Base-by-base conservation (phyloP, 2,329 filamentous ascomycete species). In the Claviceps spartinae region DNA sequence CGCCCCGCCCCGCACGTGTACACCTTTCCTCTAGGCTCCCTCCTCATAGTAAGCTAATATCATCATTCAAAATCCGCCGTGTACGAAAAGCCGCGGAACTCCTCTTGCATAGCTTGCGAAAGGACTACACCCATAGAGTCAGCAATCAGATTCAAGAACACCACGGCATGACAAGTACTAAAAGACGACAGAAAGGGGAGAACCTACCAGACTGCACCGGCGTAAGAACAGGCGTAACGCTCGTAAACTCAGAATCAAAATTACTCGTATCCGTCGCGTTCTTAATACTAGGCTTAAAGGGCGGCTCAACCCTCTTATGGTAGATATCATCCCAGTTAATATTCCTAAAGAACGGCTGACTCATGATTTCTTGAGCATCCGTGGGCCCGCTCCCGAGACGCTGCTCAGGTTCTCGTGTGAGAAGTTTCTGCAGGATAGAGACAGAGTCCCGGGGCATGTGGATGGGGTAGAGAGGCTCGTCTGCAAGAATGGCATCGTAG, bases 311-410 rank as follows among this genome's bases (percentile, higher is more conserved):
- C 38, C 88, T 81, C 80, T 97, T 98, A 72, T 96, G 81, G 68
- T 96, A 97, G 55, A 98, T 89, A 65, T 98, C 93, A 58, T 98
- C 93, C 93, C 93, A 98, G 70, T 93, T 95, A 67, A 97, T 87
- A 66, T 93, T 95, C 56, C 89, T 79, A 76, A 98, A 98, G 76
- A 98, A 98, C 1, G 93, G 88, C 67, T 98, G 93, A 65, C 84
- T 94, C 93, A 98, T 98, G 64, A 98, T 86, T 69, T 98, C 93
- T 69, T 97, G 90, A 3, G 93, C 93, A 69, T 98, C 93, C 0
- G 93, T 97, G 2, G 93, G 91, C 3, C 93, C 93, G 59, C 88
- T 94, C 56, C 93, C 93, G 34, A 98, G 78, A 58, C 93, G 84
- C 64, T 93, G 78, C 62, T 97, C 93, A 0, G 93, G 93, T 69